phyloP scores from a whole-genome alignment of 169 alveolate species.

The Miamiensis avidus region DNA sequence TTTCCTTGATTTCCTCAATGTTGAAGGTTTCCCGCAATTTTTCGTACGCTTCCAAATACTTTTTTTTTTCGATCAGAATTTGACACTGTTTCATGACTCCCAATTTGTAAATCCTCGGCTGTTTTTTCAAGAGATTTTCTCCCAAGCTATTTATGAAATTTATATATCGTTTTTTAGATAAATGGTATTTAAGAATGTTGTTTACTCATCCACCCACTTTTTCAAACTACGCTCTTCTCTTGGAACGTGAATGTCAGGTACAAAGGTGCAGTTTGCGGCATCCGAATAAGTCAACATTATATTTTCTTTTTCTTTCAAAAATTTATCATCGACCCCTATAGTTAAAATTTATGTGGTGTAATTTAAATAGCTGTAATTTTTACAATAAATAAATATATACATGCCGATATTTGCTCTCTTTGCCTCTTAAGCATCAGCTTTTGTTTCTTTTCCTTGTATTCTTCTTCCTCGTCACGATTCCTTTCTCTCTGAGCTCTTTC shows the following conservation, averaged over 20 bases:
- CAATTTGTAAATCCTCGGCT: background rate
- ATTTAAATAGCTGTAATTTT: too few relatives aligned
- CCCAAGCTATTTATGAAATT: background rate
- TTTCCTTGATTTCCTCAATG: background rate
- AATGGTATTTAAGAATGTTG: too few relatives aligned
- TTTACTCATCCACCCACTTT: background rate
- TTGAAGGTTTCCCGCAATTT: background rate
- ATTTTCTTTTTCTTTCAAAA: slow-evolving; percentile 18
- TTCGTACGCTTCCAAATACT: background rate
- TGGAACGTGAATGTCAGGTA: slow-evolving; percentile 9
- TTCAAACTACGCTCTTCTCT: background rate
- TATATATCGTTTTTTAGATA: too few relatives aligned
- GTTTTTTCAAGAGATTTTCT: background rate
- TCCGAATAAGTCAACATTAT: slow-evolving; percentile 36
- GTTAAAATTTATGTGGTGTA: too few relatives aligned
- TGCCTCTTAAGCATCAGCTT: background rate
- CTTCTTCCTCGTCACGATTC: too few relatives aligned
- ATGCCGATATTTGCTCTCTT: slow-evolving; percentile 7
- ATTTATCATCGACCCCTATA: slow-evolving; percentile 22
- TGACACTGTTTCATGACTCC: background rate
- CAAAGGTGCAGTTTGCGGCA: slow-evolving; percentile 31
- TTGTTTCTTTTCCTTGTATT: background rate
- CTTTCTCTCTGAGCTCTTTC: too few relatives aligned
- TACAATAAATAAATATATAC: too few relatives aligned
- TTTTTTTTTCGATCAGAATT: too few relatives aligned